Conservation (phyloP, 768 basidiomycete species). For the Lentinus brumalis region DNA sequence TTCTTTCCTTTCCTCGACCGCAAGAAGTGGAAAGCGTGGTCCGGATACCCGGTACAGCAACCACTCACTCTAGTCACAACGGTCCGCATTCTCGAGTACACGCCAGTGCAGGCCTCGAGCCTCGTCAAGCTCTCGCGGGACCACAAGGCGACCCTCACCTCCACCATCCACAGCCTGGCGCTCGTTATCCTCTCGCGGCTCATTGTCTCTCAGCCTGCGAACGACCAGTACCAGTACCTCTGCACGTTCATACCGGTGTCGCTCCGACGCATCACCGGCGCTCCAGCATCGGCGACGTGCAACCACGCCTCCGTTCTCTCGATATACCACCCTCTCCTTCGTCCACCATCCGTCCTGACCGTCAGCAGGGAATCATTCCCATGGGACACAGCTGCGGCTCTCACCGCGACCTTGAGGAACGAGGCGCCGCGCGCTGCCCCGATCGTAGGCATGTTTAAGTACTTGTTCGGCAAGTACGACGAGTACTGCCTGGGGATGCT, state of each 20-base stretch:
- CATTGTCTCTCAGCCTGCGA: slow-evolving; percentile 12
- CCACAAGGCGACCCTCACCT: slow-evolving; percentile 37
- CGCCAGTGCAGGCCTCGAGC: slow-evolving; percentile 22
- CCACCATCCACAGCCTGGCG: slow-evolving; percentile 33
- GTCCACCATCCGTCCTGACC: neutral
- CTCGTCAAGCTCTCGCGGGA: slow-evolving; percentile 32
- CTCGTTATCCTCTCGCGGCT: slow-evolving; percentile 31
- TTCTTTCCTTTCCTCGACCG: slow-evolving; percentile 36
- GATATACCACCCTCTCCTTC: slow-evolving; percentile 23
- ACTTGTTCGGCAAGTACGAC: slow-evolving; percentile 35
- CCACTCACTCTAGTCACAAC: slow-evolving; percentile 23
- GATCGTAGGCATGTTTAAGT: slow-evolving; percentile 36
- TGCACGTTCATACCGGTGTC: slow-evolving; percentile 34
- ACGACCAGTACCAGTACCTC: slow-evolving; percentile 8
- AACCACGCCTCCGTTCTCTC: slow-evolving; percentile 34
- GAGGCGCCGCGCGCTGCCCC: slow-evolving; percentile 24
- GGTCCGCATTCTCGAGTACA: slow-evolving; percentile 31
- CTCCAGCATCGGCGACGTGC: slow-evolving; percentile 34
- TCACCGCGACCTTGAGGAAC: slow-evolving; percentile 30
- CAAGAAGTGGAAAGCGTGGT: slow-evolving; percentile 30
- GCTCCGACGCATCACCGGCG: slow-evolving; percentile 32
- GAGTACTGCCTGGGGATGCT: slow-evolving; percentile 32
- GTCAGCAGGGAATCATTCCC: slow-evolving; percentile 5
- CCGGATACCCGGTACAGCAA: slow-evolving; percentile 30
- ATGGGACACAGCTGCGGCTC: slow-evolving; percentile 36